Base-by-base conservation (phyloP, 306 rosid species). In the Begonia masoniana region DNA sequence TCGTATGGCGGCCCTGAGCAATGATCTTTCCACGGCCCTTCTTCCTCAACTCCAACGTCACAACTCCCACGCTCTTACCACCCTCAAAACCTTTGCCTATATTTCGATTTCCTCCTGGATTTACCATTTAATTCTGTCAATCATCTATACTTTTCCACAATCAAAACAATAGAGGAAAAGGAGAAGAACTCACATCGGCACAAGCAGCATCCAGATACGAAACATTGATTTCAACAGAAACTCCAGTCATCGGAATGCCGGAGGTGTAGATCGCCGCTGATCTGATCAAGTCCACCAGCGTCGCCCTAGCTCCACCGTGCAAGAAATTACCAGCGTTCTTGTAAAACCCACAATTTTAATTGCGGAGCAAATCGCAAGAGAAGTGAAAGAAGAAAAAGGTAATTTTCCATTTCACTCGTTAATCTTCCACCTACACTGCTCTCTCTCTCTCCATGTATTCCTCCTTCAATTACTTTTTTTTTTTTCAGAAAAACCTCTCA, bases 1-100 rank as follows among this genome's bases (percentile, higher is more conserved):
- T 83, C 54, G 94, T 83, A 67, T 80, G 96, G 48, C 89, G 89
- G 3, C 94, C 94, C 64, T 80, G 94, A 3, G 89, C 96, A 47
- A 87, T 62, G 57, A 87, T 54, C 66, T 83, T 87, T 45, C 94
- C 84, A 0, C 81, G 78, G 50, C 61, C 55, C 60, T 82, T 86
- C 70, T 78, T 86, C 72, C 78, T 77, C 36, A 86, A 67, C 76
- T 82, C 86, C 12, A 86, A 86, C 12, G 79, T 86, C 9, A 68
- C 65, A 13, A 80, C 86, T 16, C 76, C 94, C 23, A 87, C 50
- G 47, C 67, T 62, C 58, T 80, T 82, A 15, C 93, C 39, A 86
- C 67, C 39, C 93, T 82, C 31, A 86, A 61, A 47, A 63, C 65
- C 71, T 52, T 79, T 26, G 74, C 75, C 46, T 85, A 85, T 1